Evolutionary conservation across 495 filamentous ascomycete genomes (phyloP), one percentile per base, ranked within the genome.

Genomic region (Apodospora peruviana): DNA sequence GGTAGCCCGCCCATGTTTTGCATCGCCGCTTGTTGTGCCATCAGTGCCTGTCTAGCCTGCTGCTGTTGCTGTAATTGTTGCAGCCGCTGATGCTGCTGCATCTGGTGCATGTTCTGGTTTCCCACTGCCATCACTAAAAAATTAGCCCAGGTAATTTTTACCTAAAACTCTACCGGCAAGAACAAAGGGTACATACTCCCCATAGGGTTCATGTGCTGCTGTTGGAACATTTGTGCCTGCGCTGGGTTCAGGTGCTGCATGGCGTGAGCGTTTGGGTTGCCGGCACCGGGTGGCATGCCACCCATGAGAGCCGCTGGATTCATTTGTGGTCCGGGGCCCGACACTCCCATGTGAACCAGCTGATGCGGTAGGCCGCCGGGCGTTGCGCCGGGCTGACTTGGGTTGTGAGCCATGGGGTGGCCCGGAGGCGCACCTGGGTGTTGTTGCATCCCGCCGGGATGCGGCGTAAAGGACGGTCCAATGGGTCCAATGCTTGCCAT

Each of bases 301-400:
- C 71, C 86, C 85, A 91, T 72, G 50, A 86, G 82, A 20, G 84
- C 85, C 22, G 83, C 78, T 51, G 91, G 86, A 58, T 78, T 88
- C 27, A 91, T 87, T 57, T 93, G 89, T 34, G 79, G 82, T 48
- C 83, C 84, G 7, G 88, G 86, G 9, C 79, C 87, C 29, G 88
- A 90, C n/a, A 89, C 89, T 35, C 85, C 87, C 60, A 87, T 85
- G 59, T 93, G 88, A 23, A 64, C 65, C 46, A 76, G 64, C 64
- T 85, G 85, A 57, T 86, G 88, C 35, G 82, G 80, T 75, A 94
- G 90, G 19, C 70, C 69, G 50, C 76, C 72, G 55, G 71, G 85
- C 19, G 77, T 76, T 50, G 79, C 69, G 55, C 78, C 80, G 45
- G 85, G 87, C 59, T 88, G 87, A 22, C 80, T 83, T 11, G 79